Conservation (phyloP, 2,329 filamentous ascomycete genomes). For the Colletotrichum caudatum region DNA sequence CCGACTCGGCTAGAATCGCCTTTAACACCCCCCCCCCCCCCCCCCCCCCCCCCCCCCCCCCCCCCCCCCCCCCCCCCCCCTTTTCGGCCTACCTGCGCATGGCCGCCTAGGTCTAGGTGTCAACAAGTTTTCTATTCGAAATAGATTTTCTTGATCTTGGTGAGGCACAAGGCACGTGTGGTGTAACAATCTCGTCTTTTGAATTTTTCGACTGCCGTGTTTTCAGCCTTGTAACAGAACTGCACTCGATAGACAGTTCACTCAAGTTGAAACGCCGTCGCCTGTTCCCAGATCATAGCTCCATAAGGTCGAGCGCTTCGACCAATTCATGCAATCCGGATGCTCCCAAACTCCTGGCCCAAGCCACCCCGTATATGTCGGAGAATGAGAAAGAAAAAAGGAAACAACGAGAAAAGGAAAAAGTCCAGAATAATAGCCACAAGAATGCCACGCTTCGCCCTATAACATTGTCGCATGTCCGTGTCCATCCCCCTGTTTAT, state of each 20-base stretch:
- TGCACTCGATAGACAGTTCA: not conserved
- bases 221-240: constrained; percentile 17
- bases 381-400: not conserved
- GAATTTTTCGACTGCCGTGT: constrained; percentile 19
- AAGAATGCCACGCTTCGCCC: not conserved
- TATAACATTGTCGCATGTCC: not conserved
- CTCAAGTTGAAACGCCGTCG: constrained; percentile 29
- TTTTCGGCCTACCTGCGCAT: not conserved
- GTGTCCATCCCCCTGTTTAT: constrained; percentile 2
- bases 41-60: constrained; percentile 1
- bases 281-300: constrained; percentile 39
- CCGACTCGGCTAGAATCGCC: constrained; percentile 2
- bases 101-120: not conserved
- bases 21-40: constrained; percentile 12
- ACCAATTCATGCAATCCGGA: constrained; percentile 37
- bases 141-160: not conserved
- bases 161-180: not conserved
- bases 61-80: constrained; percentile 3
- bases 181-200: constrained; percentile 21
- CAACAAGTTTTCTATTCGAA: not conserved
- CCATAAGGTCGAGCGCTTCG: constrained; percentile 48
- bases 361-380: constrained; percentile 18
- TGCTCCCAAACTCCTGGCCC: constrained; percentile 31
- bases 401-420: not conserved
- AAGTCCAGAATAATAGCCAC: not conserved